Evolutionary conservation across 441 rosid genomes (phyloP).

Genomic region (Jatropha podagrica): DNA sequence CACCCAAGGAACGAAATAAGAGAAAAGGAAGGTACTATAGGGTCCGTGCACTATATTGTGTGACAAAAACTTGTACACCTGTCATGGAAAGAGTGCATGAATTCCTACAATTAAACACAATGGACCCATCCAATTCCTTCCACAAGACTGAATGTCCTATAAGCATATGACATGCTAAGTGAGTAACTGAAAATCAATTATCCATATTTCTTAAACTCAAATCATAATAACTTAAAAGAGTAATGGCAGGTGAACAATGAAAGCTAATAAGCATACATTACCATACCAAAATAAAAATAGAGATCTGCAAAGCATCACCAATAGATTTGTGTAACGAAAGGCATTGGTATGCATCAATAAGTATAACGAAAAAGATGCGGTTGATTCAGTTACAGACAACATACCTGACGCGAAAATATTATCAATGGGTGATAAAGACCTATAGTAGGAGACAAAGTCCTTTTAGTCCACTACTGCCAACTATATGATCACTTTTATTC

Average conservation of each 20-base stretch:
- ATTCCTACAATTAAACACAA: background rate
- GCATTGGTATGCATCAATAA: background rate
- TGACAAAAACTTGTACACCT: background rate
- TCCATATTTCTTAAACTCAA: background rate
- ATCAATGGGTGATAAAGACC: constrained; percentile 1
- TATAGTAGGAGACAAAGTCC: background rate
- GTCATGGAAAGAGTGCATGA: background rate
- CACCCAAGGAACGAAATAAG: background rate
- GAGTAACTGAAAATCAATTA: background rate
- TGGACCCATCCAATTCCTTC: background rate
- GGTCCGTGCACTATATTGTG: background rate
- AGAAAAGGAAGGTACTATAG: background rate
- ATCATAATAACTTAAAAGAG: background rate
- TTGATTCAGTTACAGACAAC: background rate
- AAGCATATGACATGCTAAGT: background rate
- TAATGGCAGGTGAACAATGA: background rate
- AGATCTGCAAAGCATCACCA: background rate
- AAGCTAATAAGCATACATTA: background rate
- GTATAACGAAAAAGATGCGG: constrained; percentile 1
- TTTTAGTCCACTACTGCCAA: background rate
- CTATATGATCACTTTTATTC: constrained; percentile 1
- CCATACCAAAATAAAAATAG: background rate
- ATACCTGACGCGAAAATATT: background rate
- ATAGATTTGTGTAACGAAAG: background rate
- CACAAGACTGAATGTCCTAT: background rate